Base-by-base conservation (phyloP, 176 grass and related monocot genomes). In the Bromus sterilis region DNA sequence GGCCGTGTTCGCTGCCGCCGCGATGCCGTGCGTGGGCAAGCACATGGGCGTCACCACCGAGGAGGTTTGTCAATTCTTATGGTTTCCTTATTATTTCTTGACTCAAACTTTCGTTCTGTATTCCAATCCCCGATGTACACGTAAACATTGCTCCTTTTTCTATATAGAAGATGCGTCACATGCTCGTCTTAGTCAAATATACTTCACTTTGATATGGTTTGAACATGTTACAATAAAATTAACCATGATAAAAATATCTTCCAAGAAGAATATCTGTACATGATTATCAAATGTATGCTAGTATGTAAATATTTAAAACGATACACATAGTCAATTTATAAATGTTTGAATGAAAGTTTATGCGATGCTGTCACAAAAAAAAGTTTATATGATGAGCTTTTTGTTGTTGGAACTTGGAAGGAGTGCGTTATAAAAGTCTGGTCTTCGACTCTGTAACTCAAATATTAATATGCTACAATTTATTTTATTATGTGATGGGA, bases 1-100 rank as follows among this genome's bases (percentile, higher is more conserved):
- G 1, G 91, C 87, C 23, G 91, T 90, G 24, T 93, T 93, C 44
- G 77, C 56, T 1, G 71, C 91, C 32, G 81, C 87, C 0, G 62
- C 14, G 5, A 74, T 87, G 87, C 91, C 87, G 3, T 74, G 84
- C 58, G 67, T 76, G 1, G 72, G 78, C 75, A 83, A 58, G 73
- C 84, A 75, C 70, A 14, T 90, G 77, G 48, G 81, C 66, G 0
- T 65, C 69, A 63, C 76, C 5, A 42, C 56, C 0, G 72, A 78
- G 36, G 62, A 88, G 86, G 86, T 87, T 59, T 33, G 4, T 7
- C 46, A 20, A 51, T 51, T 51, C 20, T 2, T 51, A 51, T 51
- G 46, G 16, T 51, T 20, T 51, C 7, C 46, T 51, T 20, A 18
- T 48, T 48, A 0, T 46, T 46, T 3, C 16, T 51, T 51, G 16